phyloP scores from a whole-genome alignment of 192 early-diverging fungal species.

The Gaertneriomyces sp. region DNA sequence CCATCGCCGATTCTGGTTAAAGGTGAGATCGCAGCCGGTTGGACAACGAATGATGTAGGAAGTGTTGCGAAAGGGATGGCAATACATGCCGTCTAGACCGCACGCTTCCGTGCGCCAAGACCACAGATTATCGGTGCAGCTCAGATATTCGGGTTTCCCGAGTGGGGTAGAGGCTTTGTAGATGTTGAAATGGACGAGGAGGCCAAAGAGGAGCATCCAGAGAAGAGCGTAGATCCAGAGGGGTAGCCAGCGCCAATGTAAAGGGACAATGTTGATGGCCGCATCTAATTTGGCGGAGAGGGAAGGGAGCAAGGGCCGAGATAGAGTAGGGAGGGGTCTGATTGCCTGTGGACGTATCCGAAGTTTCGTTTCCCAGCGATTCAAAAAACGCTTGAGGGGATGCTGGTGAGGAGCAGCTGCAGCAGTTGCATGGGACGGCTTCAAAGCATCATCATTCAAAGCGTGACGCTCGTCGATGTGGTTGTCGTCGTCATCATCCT shows the following conservation, averaged over 20 bases:
- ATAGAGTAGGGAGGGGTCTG: not conserved
- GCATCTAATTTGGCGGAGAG: not conserved
- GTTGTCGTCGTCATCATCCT: too few relatives aligned
- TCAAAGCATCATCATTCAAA: too few relatives aligned
- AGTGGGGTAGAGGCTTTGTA: constrained; percentile 12
- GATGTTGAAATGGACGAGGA: constrained; percentile 24
- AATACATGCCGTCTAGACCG: constrained; percentile 23
- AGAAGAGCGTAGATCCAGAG: constrained; percentile 14
- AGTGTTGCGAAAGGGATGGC: constrained; percentile 16
- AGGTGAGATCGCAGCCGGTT: constrained; percentile 2
- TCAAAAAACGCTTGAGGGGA: not conserved
- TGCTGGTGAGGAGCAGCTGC: too few relatives aligned
- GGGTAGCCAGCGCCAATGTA: not conserved
- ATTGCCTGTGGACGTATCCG: constrained; percentile 1
- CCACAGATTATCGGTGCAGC: constrained; percentile 26
- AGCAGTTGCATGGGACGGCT: too few relatives aligned
- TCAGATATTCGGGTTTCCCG: constrained; percentile 9
- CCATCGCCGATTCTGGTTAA: constrained; percentile 28
- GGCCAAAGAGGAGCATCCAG: constrained; percentile 13
- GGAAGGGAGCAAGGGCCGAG: not conserved
- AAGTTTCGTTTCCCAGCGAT: not conserved
- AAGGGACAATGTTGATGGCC: not conserved
- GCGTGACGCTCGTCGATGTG: too few relatives aligned
- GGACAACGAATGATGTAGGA: constrained; percentile 23
- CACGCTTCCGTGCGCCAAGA: constrained; percentile 4